Percentiles rank a stretch among this genome's conserved stretches.
Conservation (phyloP, 495 filamentous ascomycete species). For the Hyaloscypha hepaticicola region DNA sequence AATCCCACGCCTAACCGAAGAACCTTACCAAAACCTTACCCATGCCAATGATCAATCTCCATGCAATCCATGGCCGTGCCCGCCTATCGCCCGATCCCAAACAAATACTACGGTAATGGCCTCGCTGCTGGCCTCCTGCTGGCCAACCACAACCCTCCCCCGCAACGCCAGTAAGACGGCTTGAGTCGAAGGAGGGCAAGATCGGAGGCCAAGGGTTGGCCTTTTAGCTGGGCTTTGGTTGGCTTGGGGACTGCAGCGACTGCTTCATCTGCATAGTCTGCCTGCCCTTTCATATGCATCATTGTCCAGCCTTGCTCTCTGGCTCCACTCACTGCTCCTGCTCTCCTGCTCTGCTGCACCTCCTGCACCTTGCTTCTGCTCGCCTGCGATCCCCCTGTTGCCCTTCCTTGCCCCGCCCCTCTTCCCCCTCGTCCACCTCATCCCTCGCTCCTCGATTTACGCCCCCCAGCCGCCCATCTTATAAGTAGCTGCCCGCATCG, state of each 20-base stretch:
- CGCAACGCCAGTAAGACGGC: neutral
- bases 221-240: no score
- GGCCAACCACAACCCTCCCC: neutral
- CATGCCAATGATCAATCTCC: no score
- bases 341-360: neutral
- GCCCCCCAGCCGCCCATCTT: neutral
- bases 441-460: neutral
- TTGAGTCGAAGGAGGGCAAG: neutral
- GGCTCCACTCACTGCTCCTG: neutral
- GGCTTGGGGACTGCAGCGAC: no score
- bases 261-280: neutral
- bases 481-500: slow-evolving; percentile 4
- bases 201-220: neutral
- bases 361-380: neutral
- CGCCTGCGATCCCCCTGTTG: neutral
- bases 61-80: no score
- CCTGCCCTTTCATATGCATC: slow-evolving; percentile 3
- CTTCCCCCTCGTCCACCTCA: neutral
- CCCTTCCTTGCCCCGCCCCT: neutral
- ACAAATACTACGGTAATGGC: no score
- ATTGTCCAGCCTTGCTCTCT: slow-evolving; percentile 1
- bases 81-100: no score
- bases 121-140: neutral
- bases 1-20: no score
- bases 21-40: no score